A percentile compares a stretch with the other conserved stretches of the same genome.
phyloP scores from a whole-genome alignment of 805 yeast species.

The Myxozyma vanderwaltii region DNA sequence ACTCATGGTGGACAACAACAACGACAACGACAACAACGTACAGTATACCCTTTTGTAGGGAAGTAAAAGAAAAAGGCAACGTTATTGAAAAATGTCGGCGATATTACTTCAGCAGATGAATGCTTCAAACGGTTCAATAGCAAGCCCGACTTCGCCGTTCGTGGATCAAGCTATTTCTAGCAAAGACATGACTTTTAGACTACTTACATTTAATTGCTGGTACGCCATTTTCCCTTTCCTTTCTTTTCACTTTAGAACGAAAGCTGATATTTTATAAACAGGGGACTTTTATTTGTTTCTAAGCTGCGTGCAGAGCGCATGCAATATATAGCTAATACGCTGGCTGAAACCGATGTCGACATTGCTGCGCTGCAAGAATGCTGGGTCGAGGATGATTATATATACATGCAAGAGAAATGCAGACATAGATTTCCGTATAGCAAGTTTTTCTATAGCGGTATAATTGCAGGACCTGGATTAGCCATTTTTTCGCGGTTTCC shows the following conservation, averaged over 20 bases:
- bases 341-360: constrained; percentile 65
- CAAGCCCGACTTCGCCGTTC: neutral
- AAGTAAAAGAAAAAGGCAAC: neutral
- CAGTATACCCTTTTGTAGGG: too few species aligned
- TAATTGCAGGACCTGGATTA: constrained; percentile 89
- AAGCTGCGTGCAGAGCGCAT: constrained; percentile 66
- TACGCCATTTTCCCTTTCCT: constrained; percentile 14
- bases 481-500: constrained; percentile 84
- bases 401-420: constrained; percentile 55
- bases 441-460: constrained; percentile 72
- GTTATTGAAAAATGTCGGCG: neutral
- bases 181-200: constrained; percentile 25
- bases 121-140: neutral
- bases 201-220: constrained; percentile 44
- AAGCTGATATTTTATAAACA: constrained; percentile 9
- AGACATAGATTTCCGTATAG: constrained; percentile 57
- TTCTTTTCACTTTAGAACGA: neutral
- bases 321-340: constrained; percentile 67
- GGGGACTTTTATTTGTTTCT: constrained; percentile 92
- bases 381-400: constrained; percentile 88
- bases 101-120: neutral
- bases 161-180: neutral
- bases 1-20: too few species aligned
- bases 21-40: too few species aligned
- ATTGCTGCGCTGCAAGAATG: constrained; percentile 92